A percentile compares a stretch with the other conserved stretches of the same genome.
Evolutionary conservation across 495 filamentous ascomycete genomes (phyloP).

Genomic region (Penicillium robsamsonii): DNA sequence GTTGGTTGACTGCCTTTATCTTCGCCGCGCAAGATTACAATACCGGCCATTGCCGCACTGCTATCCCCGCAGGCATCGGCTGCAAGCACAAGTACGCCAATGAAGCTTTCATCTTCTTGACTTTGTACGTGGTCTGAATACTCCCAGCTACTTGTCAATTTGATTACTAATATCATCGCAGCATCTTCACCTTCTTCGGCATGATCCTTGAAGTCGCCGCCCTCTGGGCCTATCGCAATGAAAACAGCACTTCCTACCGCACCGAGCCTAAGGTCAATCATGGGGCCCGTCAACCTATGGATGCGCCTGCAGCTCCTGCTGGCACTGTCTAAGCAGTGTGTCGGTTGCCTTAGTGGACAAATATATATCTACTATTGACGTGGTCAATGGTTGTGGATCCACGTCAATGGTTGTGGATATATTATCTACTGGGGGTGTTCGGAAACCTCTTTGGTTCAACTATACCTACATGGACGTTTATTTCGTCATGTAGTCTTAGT

Average conservation of each 20-base stretch:
- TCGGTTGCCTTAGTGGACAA: too few relatives aligned
- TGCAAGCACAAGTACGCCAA: slow-evolving; percentile 46
- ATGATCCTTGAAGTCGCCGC: slow-evolving; percentile 52
- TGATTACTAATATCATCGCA: slow-evolving; percentile 16
- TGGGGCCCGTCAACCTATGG: slow-evolving; percentile 25
- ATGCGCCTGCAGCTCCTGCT: slow-evolving; percentile 29
- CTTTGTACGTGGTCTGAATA: slow-evolving; percentile 49
- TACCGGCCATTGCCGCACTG: slow-evolving; percentile 33
- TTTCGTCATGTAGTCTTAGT: too few relatives aligned
- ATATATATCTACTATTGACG: not conserved
- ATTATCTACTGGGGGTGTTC: not conserved
- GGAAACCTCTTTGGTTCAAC: not conserved
- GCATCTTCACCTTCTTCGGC: slow-evolving; percentile 48
- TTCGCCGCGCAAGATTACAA: slow-evolving; percentile 58
- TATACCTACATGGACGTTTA: too few relatives aligned
- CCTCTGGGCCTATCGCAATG: slow-evolving; percentile 46
- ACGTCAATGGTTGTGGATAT: not conserved
- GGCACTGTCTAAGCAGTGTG: slow-evolving; percentile 14
- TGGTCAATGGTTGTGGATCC: not conserved
- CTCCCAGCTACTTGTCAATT: too few relatives aligned
- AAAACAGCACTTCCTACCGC: slow-evolving; percentile 13
- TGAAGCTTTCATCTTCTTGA: slow-evolving; percentile 60
- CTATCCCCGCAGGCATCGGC: slow-evolving; percentile 29
- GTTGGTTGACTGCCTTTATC: slow-evolving; percentile 60
- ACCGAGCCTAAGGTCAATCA: slow-evolving; percentile 27